Evolutionary conservation across 169 alveolate species (phyloP), one percentile per base, ranked within the genome.

Genomic region (Plasmodium yoelii): DNA sequence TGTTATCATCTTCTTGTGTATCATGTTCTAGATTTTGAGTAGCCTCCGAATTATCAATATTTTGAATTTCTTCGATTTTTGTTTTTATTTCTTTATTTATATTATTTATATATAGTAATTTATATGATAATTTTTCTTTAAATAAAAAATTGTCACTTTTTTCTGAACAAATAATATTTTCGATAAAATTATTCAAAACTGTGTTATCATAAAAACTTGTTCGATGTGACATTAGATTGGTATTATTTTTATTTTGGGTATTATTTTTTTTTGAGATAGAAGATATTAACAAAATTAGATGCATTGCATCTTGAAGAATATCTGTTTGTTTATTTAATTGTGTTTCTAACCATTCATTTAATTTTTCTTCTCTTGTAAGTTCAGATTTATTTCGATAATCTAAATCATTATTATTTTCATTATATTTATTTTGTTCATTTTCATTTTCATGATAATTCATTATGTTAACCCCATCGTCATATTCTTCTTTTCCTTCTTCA

Each of bases 341-440:
- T 1, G 67, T 10, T 49, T 82, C 90, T n/a, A 82, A 22, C 90
- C 90, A 82, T 24, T 65, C 86, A 26, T 82, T 82, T 49, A 82
- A 49, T 39, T 67, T 82, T 47, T 82, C 90, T 19, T 82, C 90
- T 19, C 59, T 68, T 39, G 90, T 82, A 57, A 59, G 63, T 42
- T 59, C 73, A 18, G 64, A 44, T 51, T 51, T 51, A 51, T 51
- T 51, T 22, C 26, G 39, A 15, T 15, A 18, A 65, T 42, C 44
- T 39, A 39, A 39, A 57, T 57, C 4, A 8, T 1, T 18, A 18
- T 24, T 10, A 18, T 24, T 0, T 0, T 57, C 4, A 8, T 1
- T 18, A 18, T 24, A 5, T 4, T 24, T 0, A 0, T 12, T 57
- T n/a, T 22, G 15, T 19, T 18, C 12, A 10, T 5, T 69, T 3